A percentile compares a stretch with the other conserved stretches of the same genome.
phyloP scores from a whole-genome alignment of 176 grass and related monocot genomes.

The Oryza glaberrima region DNA sequence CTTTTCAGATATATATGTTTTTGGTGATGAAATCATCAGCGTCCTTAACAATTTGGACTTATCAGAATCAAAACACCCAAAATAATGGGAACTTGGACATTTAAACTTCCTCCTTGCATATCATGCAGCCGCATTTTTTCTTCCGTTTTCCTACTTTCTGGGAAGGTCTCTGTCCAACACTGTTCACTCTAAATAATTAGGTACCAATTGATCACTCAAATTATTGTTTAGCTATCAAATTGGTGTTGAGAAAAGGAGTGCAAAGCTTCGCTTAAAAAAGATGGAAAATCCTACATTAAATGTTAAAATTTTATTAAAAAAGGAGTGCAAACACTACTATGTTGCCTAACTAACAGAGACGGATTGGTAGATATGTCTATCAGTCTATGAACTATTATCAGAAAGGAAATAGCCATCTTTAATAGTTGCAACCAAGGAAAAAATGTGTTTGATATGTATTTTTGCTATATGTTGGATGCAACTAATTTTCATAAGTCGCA shows the following conservation, averaged over 20 bases:
- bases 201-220: not conserved
- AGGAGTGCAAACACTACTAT: not conserved
- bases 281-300: no score
- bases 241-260: not conserved
- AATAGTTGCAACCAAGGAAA: not conserved
- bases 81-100: not conserved
- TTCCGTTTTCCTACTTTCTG: conserved; percentile 4
- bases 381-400: no score
- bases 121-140: conserved; percentile 9
- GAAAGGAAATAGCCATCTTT: not conserved
- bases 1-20: not conserved
- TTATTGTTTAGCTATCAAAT: not conserved
- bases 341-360: no score
- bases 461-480: not conserved
- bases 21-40: not conserved
- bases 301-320: no score
- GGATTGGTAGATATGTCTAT: no score
- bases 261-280: not conserved
- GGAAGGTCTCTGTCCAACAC: not conserved
- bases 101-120: not conserved
- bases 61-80: not conserved
- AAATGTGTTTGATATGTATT: not conserved
- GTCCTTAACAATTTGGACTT: conserved; percentile 18
- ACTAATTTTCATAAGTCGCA: not conserved
- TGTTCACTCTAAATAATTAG: not conserved